These are phyloP conservation scores for Salvia splendens DNA, from an alignment of 257 asterid genomes.

Conservation along the genomic window DNA sequence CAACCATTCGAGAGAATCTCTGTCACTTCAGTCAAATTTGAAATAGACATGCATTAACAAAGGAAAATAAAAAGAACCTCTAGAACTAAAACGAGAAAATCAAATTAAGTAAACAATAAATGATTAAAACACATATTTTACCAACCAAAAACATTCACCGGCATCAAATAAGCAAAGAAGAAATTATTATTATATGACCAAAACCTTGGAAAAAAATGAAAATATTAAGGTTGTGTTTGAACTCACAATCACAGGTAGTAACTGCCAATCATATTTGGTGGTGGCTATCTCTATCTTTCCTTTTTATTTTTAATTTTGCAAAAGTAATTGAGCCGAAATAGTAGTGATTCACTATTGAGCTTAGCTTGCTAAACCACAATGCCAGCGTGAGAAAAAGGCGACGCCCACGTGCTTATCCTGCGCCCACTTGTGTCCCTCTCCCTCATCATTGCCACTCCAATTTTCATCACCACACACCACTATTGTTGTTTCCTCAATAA, in stretches of 20 bases:
- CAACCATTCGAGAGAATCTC: slow-evolving; percentile 30
- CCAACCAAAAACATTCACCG: slow-evolving; percentile 12
- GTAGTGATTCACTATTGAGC: slow-evolving; percentile 2
- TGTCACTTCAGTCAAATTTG: slow-evolving; percentile 42
- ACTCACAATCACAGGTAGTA: slow-evolving; percentile 32
- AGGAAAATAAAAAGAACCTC: background rate
- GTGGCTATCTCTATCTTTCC: slow-evolving; percentile 26
- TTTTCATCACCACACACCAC: slow-evolving; percentile 29
- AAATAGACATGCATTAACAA: slow-evolving; percentile 46
- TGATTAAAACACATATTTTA: background rate
- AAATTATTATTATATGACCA: slow-evolving; percentile 35
- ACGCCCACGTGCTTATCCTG: slow-evolving; percentile 70
- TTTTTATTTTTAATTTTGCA: background rate
- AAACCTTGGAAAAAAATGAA: slow-evolving; percentile 34
- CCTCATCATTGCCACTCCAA: slow-evolving; percentile 61
- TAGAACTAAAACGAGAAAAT: background rate
- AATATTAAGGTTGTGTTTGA: slow-evolving; percentile 46
- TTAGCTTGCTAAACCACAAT: slow-evolving; percentile 34
- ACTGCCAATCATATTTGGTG: slow-evolving; percentile 49
- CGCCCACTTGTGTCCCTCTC: slow-evolving; percentile 54
- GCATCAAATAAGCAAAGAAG: slow-evolving; percentile 3
- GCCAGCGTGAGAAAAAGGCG: slow-evolving; percentile 71
- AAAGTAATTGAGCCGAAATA: background rate
- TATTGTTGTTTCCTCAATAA: slow-evolving; percentile 27
- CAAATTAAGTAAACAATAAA: background rate